Conservation (phyloP, 1,284 basidiomycete genomes). For the Trichosporon sp. region DNA sequence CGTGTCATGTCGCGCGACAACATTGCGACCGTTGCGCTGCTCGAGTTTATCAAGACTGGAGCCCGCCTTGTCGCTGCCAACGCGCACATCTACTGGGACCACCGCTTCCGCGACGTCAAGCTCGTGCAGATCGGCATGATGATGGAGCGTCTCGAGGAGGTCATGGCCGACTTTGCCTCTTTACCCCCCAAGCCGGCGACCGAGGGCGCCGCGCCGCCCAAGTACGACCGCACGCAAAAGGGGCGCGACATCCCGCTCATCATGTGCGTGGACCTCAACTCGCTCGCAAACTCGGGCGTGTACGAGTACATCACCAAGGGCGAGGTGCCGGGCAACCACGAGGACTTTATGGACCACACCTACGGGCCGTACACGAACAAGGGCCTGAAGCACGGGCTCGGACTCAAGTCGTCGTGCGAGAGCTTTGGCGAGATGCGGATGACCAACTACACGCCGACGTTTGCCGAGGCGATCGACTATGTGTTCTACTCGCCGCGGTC, state of each 20-base stretch:
- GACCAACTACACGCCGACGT: conserved; percentile 88
- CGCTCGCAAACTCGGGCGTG: conserved; percentile 77
- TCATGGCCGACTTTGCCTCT: conserved; percentile 75
- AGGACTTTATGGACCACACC: conserved; percentile 85
- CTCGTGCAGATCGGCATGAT: conserved; percentile 90
- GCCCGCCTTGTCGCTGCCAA: conserved; percentile 86
- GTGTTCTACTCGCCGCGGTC: conserved; percentile 83
- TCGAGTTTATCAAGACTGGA: conserved; percentile 83
- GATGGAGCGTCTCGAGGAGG: conserved; percentile 88
- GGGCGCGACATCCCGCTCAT: conserved; percentile 78
- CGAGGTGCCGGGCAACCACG: conserved; percentile 66
- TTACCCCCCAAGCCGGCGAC: conserved; percentile 55
- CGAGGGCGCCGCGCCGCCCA: conserved; percentile 33
- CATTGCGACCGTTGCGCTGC: conserved; percentile 79
- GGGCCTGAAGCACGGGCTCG: conserved; percentile 73
- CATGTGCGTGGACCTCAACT: conserved; percentile 94
- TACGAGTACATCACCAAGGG: conserved; percentile 86
- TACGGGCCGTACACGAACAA: conserved; percentile 93
- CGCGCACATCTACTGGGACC: conserved; percentile 91
- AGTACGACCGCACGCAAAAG: conserved; percentile 36
- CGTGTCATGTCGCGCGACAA: conserved; percentile 94
- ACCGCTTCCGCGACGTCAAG: conserved; percentile 91
- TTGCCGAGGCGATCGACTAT: conserved; percentile 83
- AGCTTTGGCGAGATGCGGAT: conserved; percentile 64
- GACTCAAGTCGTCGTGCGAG: conserved; percentile 79